These are phyloP conservation scores for Fraxinus baroniana DNA, from an alignment of 305 asterid species.

Conservation along the genomic window DNA sequence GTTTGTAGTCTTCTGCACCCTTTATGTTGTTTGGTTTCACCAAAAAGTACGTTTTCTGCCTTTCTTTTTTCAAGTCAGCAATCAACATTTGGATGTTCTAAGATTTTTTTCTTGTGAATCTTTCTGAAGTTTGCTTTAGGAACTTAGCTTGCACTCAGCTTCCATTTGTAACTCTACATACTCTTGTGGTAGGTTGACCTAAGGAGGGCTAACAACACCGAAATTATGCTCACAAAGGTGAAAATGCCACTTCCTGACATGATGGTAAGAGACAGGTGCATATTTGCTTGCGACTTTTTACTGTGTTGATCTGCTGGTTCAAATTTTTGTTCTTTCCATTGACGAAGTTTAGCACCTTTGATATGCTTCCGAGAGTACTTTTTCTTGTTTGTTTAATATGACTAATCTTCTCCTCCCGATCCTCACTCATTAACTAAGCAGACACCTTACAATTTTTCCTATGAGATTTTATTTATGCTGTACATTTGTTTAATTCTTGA, in stretches of 20 bases:
- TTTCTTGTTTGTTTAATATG: not conserved
- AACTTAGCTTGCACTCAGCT: not conserved
- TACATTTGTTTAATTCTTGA: not conserved
- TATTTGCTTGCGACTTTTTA: not conserved
- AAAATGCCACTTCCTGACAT: conserved; percentile 99
- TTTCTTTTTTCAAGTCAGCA: not conserved
- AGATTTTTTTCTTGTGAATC: not conserved
- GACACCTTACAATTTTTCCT: not conserved
- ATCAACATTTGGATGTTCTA: not conserved
- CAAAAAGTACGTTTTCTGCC: not conserved
- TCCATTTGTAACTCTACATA: conserved; percentile 10
- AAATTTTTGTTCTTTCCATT: not conserved
- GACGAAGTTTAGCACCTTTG: not conserved
- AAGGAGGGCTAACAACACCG: conserved; percentile 94
- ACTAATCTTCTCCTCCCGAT: not conserved
- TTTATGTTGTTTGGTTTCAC: not conserved
- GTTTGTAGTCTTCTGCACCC: not conserved
- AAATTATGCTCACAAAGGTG: conserved; percentile 96
- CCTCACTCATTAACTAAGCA: not conserved
- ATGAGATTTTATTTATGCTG: not conserved
- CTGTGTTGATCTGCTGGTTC: not conserved
- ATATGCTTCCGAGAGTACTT: not conserved
- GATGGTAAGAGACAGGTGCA: conserved; percentile 62
- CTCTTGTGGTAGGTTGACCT: conserved; percentile 68
- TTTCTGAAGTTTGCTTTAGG: not conserved